These are phyloP conservation scores for Leccinum broughii DNA, from an alignment of 768 basidiomycete species.

Conservation along the genomic window DNA sequence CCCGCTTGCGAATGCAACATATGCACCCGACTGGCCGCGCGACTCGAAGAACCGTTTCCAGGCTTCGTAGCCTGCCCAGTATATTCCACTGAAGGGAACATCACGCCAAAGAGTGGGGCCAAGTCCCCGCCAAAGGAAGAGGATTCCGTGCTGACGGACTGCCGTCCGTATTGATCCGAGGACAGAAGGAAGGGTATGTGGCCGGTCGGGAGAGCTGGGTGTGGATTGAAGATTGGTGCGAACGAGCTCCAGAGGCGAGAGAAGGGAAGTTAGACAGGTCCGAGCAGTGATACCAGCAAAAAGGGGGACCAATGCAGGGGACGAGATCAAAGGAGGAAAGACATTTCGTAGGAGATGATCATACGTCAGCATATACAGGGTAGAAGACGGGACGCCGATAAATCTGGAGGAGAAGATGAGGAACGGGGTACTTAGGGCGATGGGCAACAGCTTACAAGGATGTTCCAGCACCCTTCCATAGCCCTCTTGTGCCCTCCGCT, in stretches of 20 bases:
- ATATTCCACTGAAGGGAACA: constrained; percentile 95
- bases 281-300: constrained; percentile 82
- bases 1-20: constrained; percentile 85
- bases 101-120: constrained; percentile 95
- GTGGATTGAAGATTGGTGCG: constrained; percentile 94
- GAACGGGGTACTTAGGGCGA: neutral
- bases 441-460: constrained; percentile 59
- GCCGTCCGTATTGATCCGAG: constrained; percentile 59
- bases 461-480: constrained; percentile 97
- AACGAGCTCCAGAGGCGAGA: constrained; percentile 89
- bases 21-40: constrained; percentile 55
- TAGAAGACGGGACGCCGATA: constrained; percentile 90
- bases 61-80: constrained; percentile 94
- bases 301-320: constrained; percentile 61
- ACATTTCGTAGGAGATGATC: constrained; percentile 74
- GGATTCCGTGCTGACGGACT: constrained; percentile 62
- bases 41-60: constrained; percentile 66
- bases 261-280: constrained; percentile 71
- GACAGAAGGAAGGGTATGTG: constrained; percentile 77
- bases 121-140: constrained; percentile 86
- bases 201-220: constrained; percentile 63
- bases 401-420: constrained; percentile 45
- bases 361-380: constrained; percentile 94
- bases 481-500: constrained; percentile 77
- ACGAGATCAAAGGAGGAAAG: constrained; percentile 61